These are phyloP conservation scores for Ceratobasidium sp. DNA, from an alignment of 1,284 basidiomycete genomes.

Conservation along the genomic window DNA sequence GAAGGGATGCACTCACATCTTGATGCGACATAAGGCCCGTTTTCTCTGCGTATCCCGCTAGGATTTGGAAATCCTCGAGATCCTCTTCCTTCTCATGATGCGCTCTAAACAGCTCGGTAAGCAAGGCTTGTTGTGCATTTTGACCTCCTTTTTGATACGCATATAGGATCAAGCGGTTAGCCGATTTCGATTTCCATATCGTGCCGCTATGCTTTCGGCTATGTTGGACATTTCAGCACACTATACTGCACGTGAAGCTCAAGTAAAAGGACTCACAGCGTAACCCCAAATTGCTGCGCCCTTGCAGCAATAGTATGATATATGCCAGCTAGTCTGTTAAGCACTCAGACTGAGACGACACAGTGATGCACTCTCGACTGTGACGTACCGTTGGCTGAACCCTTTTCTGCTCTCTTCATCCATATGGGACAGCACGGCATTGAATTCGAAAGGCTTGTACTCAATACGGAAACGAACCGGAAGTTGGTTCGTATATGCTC, in stretches of 20 bases:
- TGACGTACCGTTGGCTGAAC: conserved; percentile 59
- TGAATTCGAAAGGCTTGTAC: conserved; percentile 79
- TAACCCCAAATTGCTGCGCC: conserved; percentile 23
- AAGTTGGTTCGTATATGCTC: conserved; percentile 70
- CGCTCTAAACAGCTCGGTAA: conserved; percentile 74
- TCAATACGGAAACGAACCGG: conserved; percentile 77
- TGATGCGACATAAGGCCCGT: conserved; percentile 72
- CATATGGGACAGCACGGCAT: conserved; percentile 62
- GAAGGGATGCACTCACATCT: conserved; percentile 63
- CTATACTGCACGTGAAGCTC: background rate
- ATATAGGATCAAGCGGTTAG: conserved; percentile 80
- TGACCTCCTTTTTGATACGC: conserved; percentile 77
- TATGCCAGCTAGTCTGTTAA: conserved; percentile 6
- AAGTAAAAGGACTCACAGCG: conserved; percentile 48
- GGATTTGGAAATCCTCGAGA: conserved; percentile 69
- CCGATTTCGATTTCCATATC: conserved; percentile 73
- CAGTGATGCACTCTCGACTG: background rate
- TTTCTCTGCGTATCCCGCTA: conserved; percentile 72
- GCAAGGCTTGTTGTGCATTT: conserved; percentile 68
- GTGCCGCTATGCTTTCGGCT: conserved; percentile 59
- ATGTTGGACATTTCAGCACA: background rate
- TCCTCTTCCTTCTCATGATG: conserved; percentile 77
- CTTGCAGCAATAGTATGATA: conserved; percentile 2
- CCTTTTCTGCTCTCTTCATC: conserved; percentile 44
- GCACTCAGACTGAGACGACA: conserved; percentile 70